Conservation (phyloP, 2,329 filamentous ascomycete genomes). For the Phoma herbarum region DNA sequence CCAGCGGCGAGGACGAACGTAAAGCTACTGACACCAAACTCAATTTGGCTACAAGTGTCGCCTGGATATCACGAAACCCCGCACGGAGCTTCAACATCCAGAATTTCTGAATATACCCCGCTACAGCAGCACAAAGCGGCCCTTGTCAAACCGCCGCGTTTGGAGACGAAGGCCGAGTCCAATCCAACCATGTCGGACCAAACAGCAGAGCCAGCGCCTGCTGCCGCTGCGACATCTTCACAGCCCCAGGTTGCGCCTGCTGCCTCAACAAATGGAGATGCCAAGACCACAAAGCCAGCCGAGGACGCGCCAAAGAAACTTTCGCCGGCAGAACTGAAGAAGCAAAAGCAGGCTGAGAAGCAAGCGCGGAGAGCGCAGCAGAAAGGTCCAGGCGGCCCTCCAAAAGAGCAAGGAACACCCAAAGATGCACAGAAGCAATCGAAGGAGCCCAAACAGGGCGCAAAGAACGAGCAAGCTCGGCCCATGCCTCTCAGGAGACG, state of each 20-base stretch:
- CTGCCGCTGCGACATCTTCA: constrained; percentile 25
- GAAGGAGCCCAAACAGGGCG: constrained; percentile 47
- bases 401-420: constrained; percentile 46
- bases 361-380: constrained; percentile 79
- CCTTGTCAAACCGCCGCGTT: constrained; percentile 15
- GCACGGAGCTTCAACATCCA: background rate
- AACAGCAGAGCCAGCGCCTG: constrained; percentile 26
- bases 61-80: background rate
- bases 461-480: constrained; percentile 46
- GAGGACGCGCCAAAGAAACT: constrained; percentile 61
- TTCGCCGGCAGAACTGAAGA: constrained; percentile 83
- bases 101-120: constrained; percentile 17
- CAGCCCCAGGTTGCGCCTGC: constrained; percentile 20
- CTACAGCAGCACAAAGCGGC: constrained; percentile 14
- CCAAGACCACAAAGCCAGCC: constrained; percentile 33
- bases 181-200: constrained; percentile 40
- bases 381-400: constrained; percentile 58
- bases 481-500: constrained; percentile 46
- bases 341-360: constrained; percentile 89
- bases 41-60: constrained; percentile 6
- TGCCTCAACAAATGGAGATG: constrained; percentile 32
- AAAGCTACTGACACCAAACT: constrained; percentile 9
- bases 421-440: constrained; percentile 48
- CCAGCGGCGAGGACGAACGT: constrained; percentile 6
- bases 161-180: constrained; percentile 4